Evolutionary conservation across 2,329 filamentous ascomycete species (phyloP), one percentile per base, ranked within the genome.

Genomic region (Verticillium klebahnii): DNA sequence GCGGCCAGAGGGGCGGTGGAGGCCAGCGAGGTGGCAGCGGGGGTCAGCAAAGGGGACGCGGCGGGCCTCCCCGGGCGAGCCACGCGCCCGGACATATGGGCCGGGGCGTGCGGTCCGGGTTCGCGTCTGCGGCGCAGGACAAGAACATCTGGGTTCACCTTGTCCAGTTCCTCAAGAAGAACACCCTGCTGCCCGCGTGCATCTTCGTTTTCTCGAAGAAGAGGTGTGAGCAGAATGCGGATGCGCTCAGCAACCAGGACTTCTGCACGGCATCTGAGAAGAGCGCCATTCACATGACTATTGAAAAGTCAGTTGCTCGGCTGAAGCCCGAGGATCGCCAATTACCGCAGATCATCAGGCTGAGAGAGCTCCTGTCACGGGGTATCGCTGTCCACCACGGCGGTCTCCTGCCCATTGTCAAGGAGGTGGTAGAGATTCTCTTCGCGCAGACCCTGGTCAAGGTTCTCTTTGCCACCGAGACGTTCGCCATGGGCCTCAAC

Each of bases 181-280:
- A 93, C 59, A 92, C 87, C 57, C 82, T 99, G 4, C 84, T 99
- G 3, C 95, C 95, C 0, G 92, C 91, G 9, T 98, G 94, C 73
- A 96, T 99, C 67, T 99, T 99, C 72, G 94, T 99, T 61, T 99
- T 99, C 75, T 99, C 95, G 2, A 99, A 98, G 79, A 97, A 95
- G 76, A 84, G 95, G 59, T 98, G 95, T 70, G 95, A 99, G 74
- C 93, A 98, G 72, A 99, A 98, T 73, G 95, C 95, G 0, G 92
- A 97, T 72, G 94, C 95, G 0, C 81, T 99, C 25, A 94, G 91
- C 64, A 98, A 97, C 71, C 89, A 97, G 67, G 95, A 99, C 71
- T 98, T 96, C 71, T 96, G 91, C 72, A 97, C 90, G 6, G 92
- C 93, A 0, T 85, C 89, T 3, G 95, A 99, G 77, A 98, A 97